Base-by-base conservation (phyloP, 495 filamentous ascomycete genomes). In the Mytilinidion resinicola region DNA sequence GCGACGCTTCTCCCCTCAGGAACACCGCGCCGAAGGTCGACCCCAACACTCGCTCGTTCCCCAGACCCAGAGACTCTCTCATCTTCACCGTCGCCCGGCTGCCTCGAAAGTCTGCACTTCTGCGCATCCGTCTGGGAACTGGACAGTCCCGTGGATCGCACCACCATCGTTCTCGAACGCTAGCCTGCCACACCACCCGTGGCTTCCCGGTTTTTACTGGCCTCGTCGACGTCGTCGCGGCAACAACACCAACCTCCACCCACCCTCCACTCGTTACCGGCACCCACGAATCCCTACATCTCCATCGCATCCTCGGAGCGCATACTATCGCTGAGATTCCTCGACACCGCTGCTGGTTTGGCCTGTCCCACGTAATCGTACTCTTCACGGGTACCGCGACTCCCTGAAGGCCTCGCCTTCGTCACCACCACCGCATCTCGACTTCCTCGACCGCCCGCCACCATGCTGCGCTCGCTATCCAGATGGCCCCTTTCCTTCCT, bases 401-500 rank as follows among this genome's bases (percentile, higher is more conserved):
- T 10, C 25, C 60, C 50, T 59, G 38, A 56, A 34, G 55, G 50
- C 56, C 9, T 15, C 51, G 50, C 60, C 51, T 56, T 56, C 46
- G 19, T 21, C 53, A 38, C 50, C 17, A 39, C 44, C 39, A 50
- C 34, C 35, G 6, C 17, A 41, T n/a, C 11, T 49, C 46, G 15
- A 49, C 46, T 37, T 1, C 36, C 8, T n/a, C 38, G 5, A 21
- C 36, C n/a, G 4, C n/a, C 47, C 21, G 47, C 55, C 60, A 61
- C 21, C 35, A 70, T 70, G 68, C 54, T 65, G 3, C 47, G 36
- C 57, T 67, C 58, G 56, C 41, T 63, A 54, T 53, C 51, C 50
- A 58, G 34, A 46, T 49, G 52, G 43, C 43, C 58, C 19, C 51
- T 66, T 42, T 55, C 66, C 21, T 49, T 64, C 35, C 55, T 60